Conservation (phyloP, 176 grass and related monocot genomes). For the Pharus latifolius region DNA sequence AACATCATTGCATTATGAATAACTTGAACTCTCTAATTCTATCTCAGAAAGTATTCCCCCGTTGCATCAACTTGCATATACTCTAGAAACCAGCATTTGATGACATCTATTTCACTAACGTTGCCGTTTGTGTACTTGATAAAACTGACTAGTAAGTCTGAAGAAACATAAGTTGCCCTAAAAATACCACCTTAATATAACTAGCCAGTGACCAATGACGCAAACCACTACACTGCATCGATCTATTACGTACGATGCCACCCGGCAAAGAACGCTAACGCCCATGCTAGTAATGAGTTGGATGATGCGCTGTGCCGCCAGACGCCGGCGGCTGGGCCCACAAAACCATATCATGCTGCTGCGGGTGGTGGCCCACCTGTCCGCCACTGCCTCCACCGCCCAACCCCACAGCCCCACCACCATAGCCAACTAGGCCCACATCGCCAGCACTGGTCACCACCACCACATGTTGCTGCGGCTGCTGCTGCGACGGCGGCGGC, state of each 20-base stretch:
- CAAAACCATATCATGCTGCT: conserved; percentile 26
- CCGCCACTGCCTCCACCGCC: not conserved
- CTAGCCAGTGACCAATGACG: not conserved
- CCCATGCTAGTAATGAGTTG: conserved; percentile 4
- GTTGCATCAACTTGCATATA: no score
- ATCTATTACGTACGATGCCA: no score
- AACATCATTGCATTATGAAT: not conserved
- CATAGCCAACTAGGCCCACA: not conserved
- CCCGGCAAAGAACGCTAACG: not conserved
- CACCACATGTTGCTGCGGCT: not conserved
- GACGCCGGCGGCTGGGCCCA: conserved; percentile 15
- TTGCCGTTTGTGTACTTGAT: no score
- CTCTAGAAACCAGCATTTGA: no score
- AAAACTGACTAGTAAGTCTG: no score
- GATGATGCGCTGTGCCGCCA: not conserved
- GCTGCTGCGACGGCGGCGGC: not conserved
- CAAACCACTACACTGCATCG: not conserved
- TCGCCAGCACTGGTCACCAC: not conserved
- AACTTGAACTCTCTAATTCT: no score
- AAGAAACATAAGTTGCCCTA: not conserved
- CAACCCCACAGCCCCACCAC: not conserved
- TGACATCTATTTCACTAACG: no score
- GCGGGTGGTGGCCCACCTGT: not conserved
- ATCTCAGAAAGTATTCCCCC: no score
- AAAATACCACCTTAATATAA: not conserved